Base-by-base conservation (phyloP, 2,329 filamentous ascomycete species). In the Arthroderma sp. region DNA sequence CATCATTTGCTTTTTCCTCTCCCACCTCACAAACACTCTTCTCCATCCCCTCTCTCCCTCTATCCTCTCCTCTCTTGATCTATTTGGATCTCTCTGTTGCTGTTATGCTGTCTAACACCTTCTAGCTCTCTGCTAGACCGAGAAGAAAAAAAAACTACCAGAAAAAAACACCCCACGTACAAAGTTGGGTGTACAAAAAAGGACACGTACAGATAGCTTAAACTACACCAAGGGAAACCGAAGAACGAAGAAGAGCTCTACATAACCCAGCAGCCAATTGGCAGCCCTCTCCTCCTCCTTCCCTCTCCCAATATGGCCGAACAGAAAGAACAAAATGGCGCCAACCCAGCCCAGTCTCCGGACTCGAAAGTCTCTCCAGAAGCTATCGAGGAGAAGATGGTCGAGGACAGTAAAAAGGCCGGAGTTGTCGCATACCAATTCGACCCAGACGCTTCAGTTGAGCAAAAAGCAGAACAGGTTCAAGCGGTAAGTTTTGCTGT, bases 341-440 rank as follows among this genome's bases (percentile, higher is more conserved):
- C 79, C 52, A 83, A 91, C 59, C 83, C 85, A 48, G 80, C 87
- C 45, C 73, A 72, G 50, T 52, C 58, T 61, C 79, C 84, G 32
- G 66, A 83, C 54, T 83, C 73, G 59, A 68, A 65, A 38, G 74
- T 87, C 51, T 76, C 78, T 1, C 71, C 85, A 39, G 75, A 83
- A 36, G 78, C 81, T 51, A 84, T 84, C 30, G 75, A 94, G 66
- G 72, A 76, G 53, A 76, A 77, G 55, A 74, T 95, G 40, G 73
- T 94, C 28, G 71, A 84, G 44, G 80, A 94, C 62, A 86, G 85
- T 53, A 78, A 74, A 57, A 82, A 83, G 56, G 85, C 82, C 8
- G 91, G 91, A 36, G 77, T 83, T 27, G 69, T 81, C 29, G 88
- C 86, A 51, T 91, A 84, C 61, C 77, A 80, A 50, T 98, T 96